Conservation (phyloP, 305 asterid species). For the Fraxinus greggii region DNA sequence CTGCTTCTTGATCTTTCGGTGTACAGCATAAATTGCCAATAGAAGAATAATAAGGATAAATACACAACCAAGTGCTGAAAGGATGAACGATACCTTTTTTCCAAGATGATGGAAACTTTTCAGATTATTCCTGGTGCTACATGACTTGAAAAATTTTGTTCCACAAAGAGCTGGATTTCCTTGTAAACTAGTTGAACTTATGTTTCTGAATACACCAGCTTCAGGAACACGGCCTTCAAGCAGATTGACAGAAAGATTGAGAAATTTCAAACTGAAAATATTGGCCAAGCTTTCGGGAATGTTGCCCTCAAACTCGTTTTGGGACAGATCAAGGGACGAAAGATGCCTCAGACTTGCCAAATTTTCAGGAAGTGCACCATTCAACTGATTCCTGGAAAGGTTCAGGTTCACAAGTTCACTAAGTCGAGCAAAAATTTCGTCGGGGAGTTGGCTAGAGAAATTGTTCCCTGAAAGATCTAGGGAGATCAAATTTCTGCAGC, state of each 20-base stretch:
- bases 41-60: constrained; percentile 31
- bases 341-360: constrained; percentile 39
- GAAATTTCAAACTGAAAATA: constrained; percentile 46
- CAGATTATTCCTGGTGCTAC: constrained; percentile 23
- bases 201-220: constrained; percentile 41
- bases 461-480: constrained; percentile 67
- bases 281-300: constrained; percentile 55
- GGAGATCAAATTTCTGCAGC: constrained; percentile 55
- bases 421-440: constrained; percentile 40
- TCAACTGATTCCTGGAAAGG: constrained; percentile 59
- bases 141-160: constrained; percentile 29
- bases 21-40: constrained; percentile 21
- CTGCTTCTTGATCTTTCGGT: constrained; percentile 28
- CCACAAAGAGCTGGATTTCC: constrained; percentile 78
- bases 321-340: constrained; percentile 56
- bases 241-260: constrained; percentile 71
- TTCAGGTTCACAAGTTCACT: constrained; percentile 48
- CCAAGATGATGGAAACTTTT: constrained; percentile 25
- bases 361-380: constrained; percentile 50
- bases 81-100: constrained; percentile 34
- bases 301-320: constrained; percentile 55
- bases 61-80: constrained; percentile 39
- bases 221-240: constrained; percentile 70
- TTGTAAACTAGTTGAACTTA: constrained; percentile 30
- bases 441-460: constrained; percentile 45